Conservation (phyloP, 371 early-diverging fungal species). For the Nematocida sp. region DNA sequence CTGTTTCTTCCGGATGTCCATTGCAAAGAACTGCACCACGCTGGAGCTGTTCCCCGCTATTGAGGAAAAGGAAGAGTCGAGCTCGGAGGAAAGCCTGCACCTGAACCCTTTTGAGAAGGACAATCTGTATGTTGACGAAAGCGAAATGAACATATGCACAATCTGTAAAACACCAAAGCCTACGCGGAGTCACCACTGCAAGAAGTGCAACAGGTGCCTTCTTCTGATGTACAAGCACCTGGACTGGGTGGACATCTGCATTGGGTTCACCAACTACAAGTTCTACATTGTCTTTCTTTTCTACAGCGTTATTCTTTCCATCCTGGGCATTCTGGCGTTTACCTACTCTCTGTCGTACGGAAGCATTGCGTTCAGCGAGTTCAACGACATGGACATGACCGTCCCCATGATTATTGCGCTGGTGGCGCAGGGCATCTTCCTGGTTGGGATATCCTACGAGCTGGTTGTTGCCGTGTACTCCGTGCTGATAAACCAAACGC, state of each 20-base stretch:
- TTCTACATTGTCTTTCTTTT: slow-evolving; percentile 63
- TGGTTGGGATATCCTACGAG: background rate
- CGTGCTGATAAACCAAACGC: slow-evolving; percentile 35
- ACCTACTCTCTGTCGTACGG: slow-evolving; percentile 17
- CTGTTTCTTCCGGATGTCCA: slow-evolving; percentile 38
- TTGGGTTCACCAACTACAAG: slow-evolving; percentile 66
- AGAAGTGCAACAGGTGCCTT: slow-evolving; percentile 63
- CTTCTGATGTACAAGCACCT: slow-evolving; percentile 66
- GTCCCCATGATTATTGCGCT: slow-evolving; percentile 60
- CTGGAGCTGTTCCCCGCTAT: slow-evolving; percentile 44
- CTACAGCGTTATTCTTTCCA: slow-evolving; percentile 33
- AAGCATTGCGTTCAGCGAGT: slow-evolving; percentile 51
- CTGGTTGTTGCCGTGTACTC: background rate
- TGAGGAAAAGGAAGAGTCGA: background rate
- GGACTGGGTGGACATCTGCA: slow-evolving; percentile 58
- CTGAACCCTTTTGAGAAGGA: slow-evolving; percentile 62
- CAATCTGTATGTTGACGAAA: slow-evolving; percentile 42
- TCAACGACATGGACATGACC: slow-evolving; percentile 65
- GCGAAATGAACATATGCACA: slow-evolving; percentile 57
- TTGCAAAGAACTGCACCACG: slow-evolving; percentile 48
- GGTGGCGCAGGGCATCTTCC: background rate
- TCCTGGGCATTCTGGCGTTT: slow-evolving; percentile 43
- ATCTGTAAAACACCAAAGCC: slow-evolving; percentile 66
- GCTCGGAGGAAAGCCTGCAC: slow-evolving; percentile 36
- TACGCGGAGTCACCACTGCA: slow-evolving; percentile 65